phyloP scores from a whole-genome alignment of 768 basidiomycete genomes.

The Suillus weaverae region DNA sequence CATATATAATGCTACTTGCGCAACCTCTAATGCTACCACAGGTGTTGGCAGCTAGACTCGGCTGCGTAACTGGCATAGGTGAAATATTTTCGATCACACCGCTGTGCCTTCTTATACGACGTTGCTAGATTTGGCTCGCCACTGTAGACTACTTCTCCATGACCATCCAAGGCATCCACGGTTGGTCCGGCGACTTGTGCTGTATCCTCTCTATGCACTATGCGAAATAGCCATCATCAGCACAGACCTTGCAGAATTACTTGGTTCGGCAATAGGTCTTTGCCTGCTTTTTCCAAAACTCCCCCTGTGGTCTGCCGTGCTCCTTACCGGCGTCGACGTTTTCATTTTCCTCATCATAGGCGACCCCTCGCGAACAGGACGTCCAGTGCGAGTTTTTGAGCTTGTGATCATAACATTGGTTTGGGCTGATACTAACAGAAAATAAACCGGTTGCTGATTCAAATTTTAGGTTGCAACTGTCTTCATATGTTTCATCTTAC shows the following conservation, averaged over 20 bases:
- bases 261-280: conserved; percentile 61
- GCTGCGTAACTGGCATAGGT: conserved; percentile 33
- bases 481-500: conserved; percentile 37
- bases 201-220: conserved; percentile 47
- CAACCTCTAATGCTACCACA: conserved; percentile 2
- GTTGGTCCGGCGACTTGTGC: conserved; percentile 38
- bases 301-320: conserved; percentile 49
- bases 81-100: neutral
- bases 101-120: neutral
- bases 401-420: conserved; percentile 36
- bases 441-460: neutral
- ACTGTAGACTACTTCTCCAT: conserved; percentile 49
- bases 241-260: conserved; percentile 60
- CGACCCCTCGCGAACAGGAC: conserved; percentile 31
- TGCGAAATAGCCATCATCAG: conserved; percentile 54
- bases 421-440: conserved; percentile 13
- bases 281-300: conserved; percentile 50
- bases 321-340: conserved; percentile 50
- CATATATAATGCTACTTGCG: neutral
- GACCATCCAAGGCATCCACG: conserved; percentile 40
- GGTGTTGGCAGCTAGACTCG: conserved; percentile 45
- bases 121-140: conserved; percentile 44
- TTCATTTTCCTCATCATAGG: conserved; percentile 46
- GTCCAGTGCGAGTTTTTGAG: conserved; percentile 43
- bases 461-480: conserved; percentile 24